Evolutionary conservation across 129 eudicot genomes (phyloP).

Genomic region (Calendula officinalis): DNA sequence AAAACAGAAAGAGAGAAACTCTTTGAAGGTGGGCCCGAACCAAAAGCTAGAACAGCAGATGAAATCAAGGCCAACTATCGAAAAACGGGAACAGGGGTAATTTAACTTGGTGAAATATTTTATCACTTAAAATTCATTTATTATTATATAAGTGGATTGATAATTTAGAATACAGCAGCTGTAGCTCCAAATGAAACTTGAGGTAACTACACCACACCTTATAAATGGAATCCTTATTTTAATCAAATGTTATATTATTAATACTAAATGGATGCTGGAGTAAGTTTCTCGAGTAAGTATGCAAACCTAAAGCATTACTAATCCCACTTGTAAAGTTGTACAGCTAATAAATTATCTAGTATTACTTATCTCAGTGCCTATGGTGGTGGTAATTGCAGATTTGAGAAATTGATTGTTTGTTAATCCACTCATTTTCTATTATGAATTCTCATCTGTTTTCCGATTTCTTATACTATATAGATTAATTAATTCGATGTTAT

Average conservation of each 20-base stretch:
- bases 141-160: conserved; percentile 21
- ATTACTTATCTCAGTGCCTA: conserved; percentile 23
- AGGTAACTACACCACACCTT: conserved; percentile 21
- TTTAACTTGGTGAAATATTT: neutral
- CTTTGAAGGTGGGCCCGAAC: conserved; percentile 81
- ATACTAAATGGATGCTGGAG: conserved; percentile 3
- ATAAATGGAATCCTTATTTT: neutral
- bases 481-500: neutral
- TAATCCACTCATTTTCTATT: conserved; percentile 5
- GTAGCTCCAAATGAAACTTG: conserved; percentile 86
- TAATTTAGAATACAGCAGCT: conserved; percentile 61
- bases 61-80: conserved; percentile 97
- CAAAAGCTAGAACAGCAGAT: conserved; percentile 71
- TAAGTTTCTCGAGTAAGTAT: conserved; percentile 16
- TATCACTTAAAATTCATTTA: conserved; percentile 1
- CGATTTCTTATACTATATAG: neutral
- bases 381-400: neutral
- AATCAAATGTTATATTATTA: neutral
- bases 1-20: conserved; percentile 61
- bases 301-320: conserved; percentile 15
- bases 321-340: conserved; percentile 2
- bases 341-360: no score
- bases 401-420: neutral
- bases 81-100: conserved; percentile 65
- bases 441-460: no score